Conservation (phyloP, 306 rosid genomes). For the Quillaja saponaria region DNA sequence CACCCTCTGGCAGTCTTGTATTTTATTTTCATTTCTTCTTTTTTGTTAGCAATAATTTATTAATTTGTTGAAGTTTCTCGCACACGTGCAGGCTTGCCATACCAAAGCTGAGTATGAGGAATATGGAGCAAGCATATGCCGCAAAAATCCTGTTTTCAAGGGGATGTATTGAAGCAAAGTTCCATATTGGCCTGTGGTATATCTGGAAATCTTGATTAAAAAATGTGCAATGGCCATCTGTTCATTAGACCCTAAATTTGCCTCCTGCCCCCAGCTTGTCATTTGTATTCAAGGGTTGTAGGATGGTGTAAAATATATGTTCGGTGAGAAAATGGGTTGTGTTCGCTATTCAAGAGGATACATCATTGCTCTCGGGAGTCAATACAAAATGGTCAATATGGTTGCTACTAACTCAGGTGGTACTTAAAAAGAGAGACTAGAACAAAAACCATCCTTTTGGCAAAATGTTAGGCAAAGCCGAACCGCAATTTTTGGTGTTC, state of each 20-base stretch:
- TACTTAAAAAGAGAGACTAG: conserved; percentile 34
- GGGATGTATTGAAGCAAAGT: conserved; percentile 81
- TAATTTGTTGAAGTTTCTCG: too few relatives aligned
- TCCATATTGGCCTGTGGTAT: conserved; percentile 33
- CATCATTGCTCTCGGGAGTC: conserved; percentile 35
- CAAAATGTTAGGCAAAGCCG: conserved; percentile 47
- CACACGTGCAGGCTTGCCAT: conserved; percentile 78
- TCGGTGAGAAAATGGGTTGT: conserved; percentile 48
- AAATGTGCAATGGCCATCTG: conserved; percentile 27
- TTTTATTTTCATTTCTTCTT: not conserved
- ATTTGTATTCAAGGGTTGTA: conserved; percentile 26
- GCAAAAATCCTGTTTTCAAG: conserved; percentile 98
- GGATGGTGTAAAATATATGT: conserved; percentile 57
- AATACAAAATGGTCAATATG: conserved; percentile 36
- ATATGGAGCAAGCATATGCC: conserved; percentile 94
- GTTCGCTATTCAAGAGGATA: conserved; percentile 51
- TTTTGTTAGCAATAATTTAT: not conserved
- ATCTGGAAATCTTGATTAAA: conserved; percentile 31
- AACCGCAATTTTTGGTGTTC: conserved; percentile 57
- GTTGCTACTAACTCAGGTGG: conserved; percentile 41
- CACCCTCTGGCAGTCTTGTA: not conserved
- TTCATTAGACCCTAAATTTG: conserved; percentile 25
- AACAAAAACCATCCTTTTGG: conserved; percentile 35
- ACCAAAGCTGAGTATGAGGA: conserved; percentile 98
- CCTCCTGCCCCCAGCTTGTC: conserved; percentile 32